Evolutionary conservation across 2,329 filamentous ascomycete genomes (phyloP), one percentile per base, ranked within the genome.

Genomic region (Diaporthe ampelina): DNA sequence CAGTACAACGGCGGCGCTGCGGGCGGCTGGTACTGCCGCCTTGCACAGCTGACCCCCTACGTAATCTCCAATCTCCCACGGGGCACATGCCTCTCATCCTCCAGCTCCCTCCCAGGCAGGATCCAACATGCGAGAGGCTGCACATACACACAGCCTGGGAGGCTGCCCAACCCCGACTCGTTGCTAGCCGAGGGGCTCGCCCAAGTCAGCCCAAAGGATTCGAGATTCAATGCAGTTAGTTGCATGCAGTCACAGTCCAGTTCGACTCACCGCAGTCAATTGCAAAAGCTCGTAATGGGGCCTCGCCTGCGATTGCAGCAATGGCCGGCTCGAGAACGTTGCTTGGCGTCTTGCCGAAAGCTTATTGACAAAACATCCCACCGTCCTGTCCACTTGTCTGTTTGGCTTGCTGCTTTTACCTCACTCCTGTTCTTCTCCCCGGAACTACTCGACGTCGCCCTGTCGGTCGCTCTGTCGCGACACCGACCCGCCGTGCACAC

Each of bases 21-120:
- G n/a, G 58, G 58, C 24, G 10, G 37, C 26, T 61, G 37, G 17
- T 37, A 48, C 13, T 63, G 40, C 61, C 61, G 61, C 45, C 35
- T n/a, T 67, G 61, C 61, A 67, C 43, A 48, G 43, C 61, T 67
- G 40, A 48, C 61, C 61, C 61, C 61, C 45, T 67, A 67, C 63
- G 63, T 67, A 67, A 67, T 67, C 45, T 52, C 45, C 63, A 50
- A 67, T 52, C 58, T 63, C 58, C 58, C 58, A 11, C 37, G 58
- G 24, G 37, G 37, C 58, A 48, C 40, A 65, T 48, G 40, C 59
- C 40, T 43, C 57, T 37, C 56, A 65, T 65, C 59, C 59, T 32
- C 26, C 40, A 48, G 26, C 26, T 48, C 26, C 40, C 40, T 35
- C 40, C 59, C 9, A 32, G 26, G 32, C 59, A n/a, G 24, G 11